Evolutionary conservation across 2,329 filamentous ascomycete genomes (phyloP), one percentile per base, ranked within the genome.

Genomic region (Neopestalotiopsis sp.): DNA sequence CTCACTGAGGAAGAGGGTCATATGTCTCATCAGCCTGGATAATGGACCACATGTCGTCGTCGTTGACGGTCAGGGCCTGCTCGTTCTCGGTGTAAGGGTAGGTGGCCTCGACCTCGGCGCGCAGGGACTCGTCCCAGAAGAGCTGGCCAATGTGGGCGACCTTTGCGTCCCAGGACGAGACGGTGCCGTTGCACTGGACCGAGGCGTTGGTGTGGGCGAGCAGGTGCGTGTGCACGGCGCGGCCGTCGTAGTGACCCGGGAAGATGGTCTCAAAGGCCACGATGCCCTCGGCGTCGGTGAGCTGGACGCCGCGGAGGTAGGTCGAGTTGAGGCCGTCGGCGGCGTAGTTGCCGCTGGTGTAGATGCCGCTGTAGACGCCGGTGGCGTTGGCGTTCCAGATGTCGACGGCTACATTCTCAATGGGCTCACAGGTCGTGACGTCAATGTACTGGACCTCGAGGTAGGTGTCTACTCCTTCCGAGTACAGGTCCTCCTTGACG

Each of bases 1-100:
- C 57, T 59, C 84, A 87, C 75, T 88, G 82, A 24, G 86, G 80
- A 75, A 88, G 81, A 1, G 86, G 86, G 70, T 86, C 84, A 70
- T 71, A 78, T 57, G 67, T 71, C 52, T 68, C 68, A 60, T 76
- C 74, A 34, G 76, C 72, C 59, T 75, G 72, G 32, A 77, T 59
- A 58, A 78, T 70, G 40, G 72, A 73, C 77, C 76, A 78, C 77
- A 77, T 76, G 67, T 78, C 76, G 30, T 75, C 76, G 40, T 78
- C 75, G 71, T 78, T 78, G 68, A 73, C 75, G 3, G 75, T 77
- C 4, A 77, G 66, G 4, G 24, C 67, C 17, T 75, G 71, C 1
- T 75, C 77, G 73, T 77, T 79, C 42, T 67, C 63, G 69, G 67
- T 77, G 71, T 79, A 79, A 4, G 76, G 77, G 20, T 71, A 71